These are phyloP conservation scores for Sporothrix euskadiensis DNA, from an alignment of 2,329 filamentous ascomycete species.

Conservation along the genomic window DNA sequence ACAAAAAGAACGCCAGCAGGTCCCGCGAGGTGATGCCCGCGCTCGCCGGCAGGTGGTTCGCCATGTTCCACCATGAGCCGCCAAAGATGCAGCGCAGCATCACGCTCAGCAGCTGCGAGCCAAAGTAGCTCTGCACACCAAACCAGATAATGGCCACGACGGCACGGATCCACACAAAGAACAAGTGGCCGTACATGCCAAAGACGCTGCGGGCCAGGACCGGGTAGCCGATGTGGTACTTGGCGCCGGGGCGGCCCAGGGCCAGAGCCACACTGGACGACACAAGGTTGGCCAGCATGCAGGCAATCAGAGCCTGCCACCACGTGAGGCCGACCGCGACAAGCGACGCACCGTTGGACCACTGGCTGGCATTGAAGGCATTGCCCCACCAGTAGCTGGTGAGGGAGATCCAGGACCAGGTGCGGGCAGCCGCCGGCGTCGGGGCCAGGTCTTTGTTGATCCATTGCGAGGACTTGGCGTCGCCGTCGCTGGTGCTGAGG, in stretches of 20 bases:
- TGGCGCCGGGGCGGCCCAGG: slow-evolving; percentile 27
- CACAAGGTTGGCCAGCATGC: slow-evolving; percentile 24
- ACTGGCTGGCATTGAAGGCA: slow-evolving; percentile 30
- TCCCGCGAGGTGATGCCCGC: slow-evolving; percentile 42
- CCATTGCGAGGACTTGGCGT: slow-evolving; percentile 27
- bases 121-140: slow-evolving; percentile 30
- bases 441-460: slow-evolving; percentile 29
- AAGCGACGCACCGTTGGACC: slow-evolving; percentile 28
- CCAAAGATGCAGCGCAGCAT: slow-evolving; percentile 40
- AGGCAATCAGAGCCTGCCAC: slow-evolving; percentile 28
- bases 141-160: slow-evolving; percentile 29
- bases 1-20: slow-evolving; percentile 42
- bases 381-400: slow-evolving; percentile 31
- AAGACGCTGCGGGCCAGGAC: slow-evolving; percentile 27
- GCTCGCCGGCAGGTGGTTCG: slow-evolving; percentile 39
- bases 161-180: slow-evolving; percentile 25
- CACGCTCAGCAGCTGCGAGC: slow-evolving; percentile 29
- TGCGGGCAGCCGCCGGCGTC: slow-evolving; percentile 20
- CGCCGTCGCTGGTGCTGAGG: slow-evolving; percentile 22
- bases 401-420: slow-evolving; percentile 30
- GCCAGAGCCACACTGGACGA: slow-evolving; percentile 22
- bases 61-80: slow-evolving; percentile 40
- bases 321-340: slow-evolving; percentile 29
- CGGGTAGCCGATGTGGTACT: slow-evolving; percentile 31
- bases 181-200: slow-evolving; percentile 30